Percentiles rank a stretch among this genome's conserved stretches.
Conservation (phyloP, 108 stramenopile species). For the Seminavis robusta region DNA sequence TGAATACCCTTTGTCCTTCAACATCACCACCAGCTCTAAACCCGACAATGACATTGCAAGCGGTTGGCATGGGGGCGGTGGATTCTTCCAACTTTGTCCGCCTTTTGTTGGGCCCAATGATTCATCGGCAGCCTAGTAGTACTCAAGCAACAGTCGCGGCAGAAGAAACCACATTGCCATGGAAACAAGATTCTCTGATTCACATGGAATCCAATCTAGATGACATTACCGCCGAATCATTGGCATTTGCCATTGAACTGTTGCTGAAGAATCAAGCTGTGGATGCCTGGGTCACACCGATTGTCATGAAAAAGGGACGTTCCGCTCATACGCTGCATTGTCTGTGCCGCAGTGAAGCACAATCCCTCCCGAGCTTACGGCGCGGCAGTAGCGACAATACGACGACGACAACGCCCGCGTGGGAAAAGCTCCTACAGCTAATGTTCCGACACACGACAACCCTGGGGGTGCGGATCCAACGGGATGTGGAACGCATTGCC, state of each 20-base stretch:
- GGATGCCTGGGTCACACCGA: constrained; percentile 87
- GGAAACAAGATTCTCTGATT: no score
- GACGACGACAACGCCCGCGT: constrained; percentile 12
- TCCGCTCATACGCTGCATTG: constrained; percentile 80
- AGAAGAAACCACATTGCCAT: no score
- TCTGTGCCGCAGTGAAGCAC: constrained; percentile 47
- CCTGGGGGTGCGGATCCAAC: constrained; percentile 77
- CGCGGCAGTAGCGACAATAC: constrained; percentile 4
- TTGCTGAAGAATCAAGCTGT: constrained; percentile 67
- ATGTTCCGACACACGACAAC: constrained; percentile 89
- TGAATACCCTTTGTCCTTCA: no score
- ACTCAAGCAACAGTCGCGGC: no score
- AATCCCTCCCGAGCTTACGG: no score
- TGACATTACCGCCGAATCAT: constrained; percentile 84
- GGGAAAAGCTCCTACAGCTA: constrained; percentile 42
- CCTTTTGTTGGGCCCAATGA: no score
- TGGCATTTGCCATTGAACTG: constrained; percentile 69
- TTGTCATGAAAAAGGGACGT: constrained; percentile 95
- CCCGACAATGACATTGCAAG: no score
- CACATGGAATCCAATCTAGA: constrained; percentile 92
- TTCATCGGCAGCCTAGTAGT: no score
- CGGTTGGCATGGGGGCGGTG: no score
- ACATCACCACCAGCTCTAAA: no score
- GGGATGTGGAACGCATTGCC: constrained; percentile 64
- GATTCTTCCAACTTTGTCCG: no score